These are phyloP conservation scores for Penicillium roqueforti DNA, from an alignment of 495 filamentous ascomycete genomes.

Conservation along the genomic window DNA sequence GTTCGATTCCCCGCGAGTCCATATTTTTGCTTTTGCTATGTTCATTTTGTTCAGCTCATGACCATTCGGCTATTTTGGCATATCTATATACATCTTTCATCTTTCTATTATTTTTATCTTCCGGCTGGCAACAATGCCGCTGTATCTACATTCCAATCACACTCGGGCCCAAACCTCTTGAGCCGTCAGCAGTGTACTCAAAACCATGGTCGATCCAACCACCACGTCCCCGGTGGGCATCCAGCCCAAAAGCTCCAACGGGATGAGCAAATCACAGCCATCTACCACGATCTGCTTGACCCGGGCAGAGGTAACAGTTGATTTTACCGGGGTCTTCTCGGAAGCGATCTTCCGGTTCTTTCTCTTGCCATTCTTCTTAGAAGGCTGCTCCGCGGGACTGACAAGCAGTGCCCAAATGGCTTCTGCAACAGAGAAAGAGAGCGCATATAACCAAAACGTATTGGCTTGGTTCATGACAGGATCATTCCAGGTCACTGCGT, in stretches of 20 bases:
- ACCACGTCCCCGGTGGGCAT: constrained; percentile 38
- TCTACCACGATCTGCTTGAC: constrained; percentile 46
- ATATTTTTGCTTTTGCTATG: constrained; percentile 38
- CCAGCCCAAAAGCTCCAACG: constrained; percentile 54
- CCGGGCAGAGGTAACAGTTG: constrained; percentile 9
- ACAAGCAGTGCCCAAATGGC: constrained; percentile 23
- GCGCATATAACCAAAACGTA: constrained; percentile 60
- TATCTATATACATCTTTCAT: neutral
- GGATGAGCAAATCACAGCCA: constrained; percentile 53
- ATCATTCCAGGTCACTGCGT: constrained; percentile 28
- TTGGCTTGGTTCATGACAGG: constrained; percentile 49
- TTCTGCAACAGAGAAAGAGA: constrained; percentile 36
- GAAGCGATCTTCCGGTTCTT: constrained; percentile 13
- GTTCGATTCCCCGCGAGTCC: constrained; percentile 55
- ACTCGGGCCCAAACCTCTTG: constrained; percentile 51
- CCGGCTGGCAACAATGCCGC: neutral
- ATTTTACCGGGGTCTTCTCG: constrained; percentile 1
- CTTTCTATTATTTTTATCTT: constrained; percentile 1
- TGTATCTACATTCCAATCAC: constrained; percentile 1
- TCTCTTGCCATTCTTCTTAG: constrained; percentile 6
- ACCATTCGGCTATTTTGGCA: neutral
- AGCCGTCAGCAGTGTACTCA: constrained; percentile 54
- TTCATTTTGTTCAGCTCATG: neutral
- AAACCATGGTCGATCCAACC: constrained; percentile 50
- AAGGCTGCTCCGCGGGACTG: neutral